A percentile compares a stretch with the other conserved stretches of the same genome.
These are phyloP conservation scores for Flaveria ramosissima DNA, from an alignment of 129 eudicot genomes.

Conservation along the genomic window DNA sequence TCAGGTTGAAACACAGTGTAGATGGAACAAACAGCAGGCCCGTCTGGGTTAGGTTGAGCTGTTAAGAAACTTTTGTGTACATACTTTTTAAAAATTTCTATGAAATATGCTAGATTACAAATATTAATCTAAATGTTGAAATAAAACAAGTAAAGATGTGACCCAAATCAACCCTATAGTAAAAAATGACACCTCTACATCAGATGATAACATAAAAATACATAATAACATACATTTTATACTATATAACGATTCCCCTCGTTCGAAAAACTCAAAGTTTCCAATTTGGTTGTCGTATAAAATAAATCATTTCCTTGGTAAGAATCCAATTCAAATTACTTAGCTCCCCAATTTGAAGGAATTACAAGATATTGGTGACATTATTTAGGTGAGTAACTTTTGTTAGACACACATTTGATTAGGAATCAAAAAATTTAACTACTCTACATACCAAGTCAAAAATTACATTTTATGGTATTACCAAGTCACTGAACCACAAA, in stretches of 20 bases:
- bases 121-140: not conserved
- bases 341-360: not conserved
- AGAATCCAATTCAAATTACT: not conserved
- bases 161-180: not conserved
- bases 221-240: not conserved
- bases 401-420: not conserved
- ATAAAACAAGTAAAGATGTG: not conserved
- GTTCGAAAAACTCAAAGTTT: not conserved
- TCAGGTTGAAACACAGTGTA: not conserved
- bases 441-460: slow-evolving; percentile 4
- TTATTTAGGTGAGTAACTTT: not conserved
- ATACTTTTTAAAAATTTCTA: not conserved
- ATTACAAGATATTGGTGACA: not conserved
- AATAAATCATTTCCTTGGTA: not conserved
- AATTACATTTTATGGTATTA: not conserved
- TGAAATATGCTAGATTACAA: not conserved
- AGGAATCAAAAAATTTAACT: not conserved
- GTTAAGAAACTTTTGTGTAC: not conserved
- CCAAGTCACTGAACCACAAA: not conserved
- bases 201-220: not conserved
- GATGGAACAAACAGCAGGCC: not conserved
- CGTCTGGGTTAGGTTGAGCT: not conserved
- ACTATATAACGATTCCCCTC: not conserved
- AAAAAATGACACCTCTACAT: not conserved
- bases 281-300: not conserved